Conservation (phyloP, 495 filamentous ascomycete species). For the Echria macrotheca region DNA sequence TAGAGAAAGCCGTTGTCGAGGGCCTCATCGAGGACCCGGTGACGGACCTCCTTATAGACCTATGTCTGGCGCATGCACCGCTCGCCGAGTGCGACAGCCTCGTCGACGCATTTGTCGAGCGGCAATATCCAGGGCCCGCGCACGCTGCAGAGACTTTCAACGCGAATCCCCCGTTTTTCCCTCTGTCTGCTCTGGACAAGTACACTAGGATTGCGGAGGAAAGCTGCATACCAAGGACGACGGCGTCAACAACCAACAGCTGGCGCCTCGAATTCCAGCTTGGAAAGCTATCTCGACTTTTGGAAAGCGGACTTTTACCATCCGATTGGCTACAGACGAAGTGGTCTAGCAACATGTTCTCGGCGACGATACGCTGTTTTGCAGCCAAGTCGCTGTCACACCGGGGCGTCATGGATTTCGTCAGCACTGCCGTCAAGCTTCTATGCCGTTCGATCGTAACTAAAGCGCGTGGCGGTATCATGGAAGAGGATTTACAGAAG, state of each 20-base stretch:
- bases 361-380: slow-evolving; percentile 24
- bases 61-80: slow-evolving; percentile 36
- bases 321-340: slow-evolving; percentile 35
- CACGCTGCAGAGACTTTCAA: too few species aligned
- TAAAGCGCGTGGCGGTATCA: neutral
- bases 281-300: slow-evolving; percentile 30
- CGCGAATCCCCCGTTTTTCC: too few species aligned
- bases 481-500: slow-evolving; percentile 8
- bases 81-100: slow-evolving; percentile 38
- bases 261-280: slow-evolving; percentile 30
- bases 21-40: slow-evolving; percentile 37
- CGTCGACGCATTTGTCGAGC: slow-evolving; percentile 26
- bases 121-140: slow-evolving; percentile 34
- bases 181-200: too few species aligned
- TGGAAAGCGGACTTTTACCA: slow-evolving; percentile 20
- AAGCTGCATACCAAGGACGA: too few species aligned
- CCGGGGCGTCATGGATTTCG: slow-evolving; percentile 33
- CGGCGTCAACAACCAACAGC: too few species aligned
- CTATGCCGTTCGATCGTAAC: slow-evolving; percentile 25
- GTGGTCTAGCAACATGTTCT: slow-evolving; percentile 36
- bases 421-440: slow-evolving; percentile 27
- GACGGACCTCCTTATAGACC: slow-evolving; percentile 32
- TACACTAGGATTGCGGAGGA: too few species aligned
- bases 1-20: slow-evolving; percentile 50
- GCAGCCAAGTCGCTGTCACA: slow-evolving; percentile 24